Evolutionary conservation across 2,329 filamentous ascomycete species (phyloP).

Genomic region (Aspergillus aculeatus): DNA sequence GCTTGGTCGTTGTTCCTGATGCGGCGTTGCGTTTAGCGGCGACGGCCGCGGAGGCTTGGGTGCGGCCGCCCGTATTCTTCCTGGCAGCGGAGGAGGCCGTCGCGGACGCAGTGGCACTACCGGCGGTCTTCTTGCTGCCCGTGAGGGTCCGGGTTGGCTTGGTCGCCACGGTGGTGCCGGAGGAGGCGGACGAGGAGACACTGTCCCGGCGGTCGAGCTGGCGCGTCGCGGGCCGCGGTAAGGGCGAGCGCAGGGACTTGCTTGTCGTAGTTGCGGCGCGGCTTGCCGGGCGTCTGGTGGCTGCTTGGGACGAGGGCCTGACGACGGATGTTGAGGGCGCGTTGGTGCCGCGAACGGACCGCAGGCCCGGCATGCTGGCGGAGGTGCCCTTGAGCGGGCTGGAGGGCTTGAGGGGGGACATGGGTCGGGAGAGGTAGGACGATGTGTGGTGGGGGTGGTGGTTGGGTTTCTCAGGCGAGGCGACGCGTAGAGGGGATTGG

Average conservation of each 20-base stretch:
- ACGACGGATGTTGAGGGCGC: constrained; percentile 28
- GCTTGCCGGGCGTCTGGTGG: constrained; percentile 28
- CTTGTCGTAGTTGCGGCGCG: constrained; percentile 27
- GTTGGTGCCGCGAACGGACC: constrained; percentile 24
- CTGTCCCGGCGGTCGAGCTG: constrained; percentile 41
- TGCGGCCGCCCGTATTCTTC: constrained; percentile 29
- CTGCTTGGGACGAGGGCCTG: constrained; percentile 26
- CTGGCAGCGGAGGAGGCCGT: constrained; percentile 28
- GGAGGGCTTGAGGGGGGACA: constrained; percentile 62
- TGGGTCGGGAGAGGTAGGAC: constrained; percentile 54
- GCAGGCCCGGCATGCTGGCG: constrained; percentile 18
- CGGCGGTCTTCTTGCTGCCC: constrained; percentile 31
- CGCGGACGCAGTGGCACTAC: constrained; percentile 15
- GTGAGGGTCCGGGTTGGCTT: constrained; percentile 31
- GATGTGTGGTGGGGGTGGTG: constrained; percentile 33
- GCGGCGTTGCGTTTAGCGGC: constrained; percentile 37
- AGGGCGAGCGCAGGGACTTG: constrained; percentile 29
- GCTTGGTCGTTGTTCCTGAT: constrained; percentile 28
- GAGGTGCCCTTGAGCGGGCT: constrained; percentile 38
- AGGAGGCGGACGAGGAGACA: constrained; percentile 38
- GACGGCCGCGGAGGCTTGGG: constrained; percentile 31
- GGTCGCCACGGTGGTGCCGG: constrained; percentile 37
- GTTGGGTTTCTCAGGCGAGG: constrained; percentile 42
- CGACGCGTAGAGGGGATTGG: constrained; percentile 51
- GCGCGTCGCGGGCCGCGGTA: constrained; percentile 39